A percentile compares a stretch with the other conserved stretches of the same genome.
Evolutionary conservation across 75 land plant species (phyloP).

Genomic region (Sequoia sempervirens): DNA sequence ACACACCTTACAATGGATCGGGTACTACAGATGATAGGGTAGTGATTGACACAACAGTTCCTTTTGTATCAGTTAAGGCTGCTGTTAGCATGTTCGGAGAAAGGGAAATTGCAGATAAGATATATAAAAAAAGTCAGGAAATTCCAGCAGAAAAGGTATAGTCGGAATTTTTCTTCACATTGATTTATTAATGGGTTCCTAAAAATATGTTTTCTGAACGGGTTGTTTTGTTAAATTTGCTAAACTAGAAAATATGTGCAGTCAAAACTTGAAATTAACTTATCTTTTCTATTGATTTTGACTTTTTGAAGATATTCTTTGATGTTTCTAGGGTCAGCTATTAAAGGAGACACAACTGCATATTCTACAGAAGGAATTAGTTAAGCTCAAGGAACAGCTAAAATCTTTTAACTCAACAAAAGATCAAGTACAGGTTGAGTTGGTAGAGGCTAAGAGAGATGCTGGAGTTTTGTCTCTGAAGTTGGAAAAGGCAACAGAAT

Average conservation of each 20-base stretch:
- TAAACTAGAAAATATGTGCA: background rate
- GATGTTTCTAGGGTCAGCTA: background rate
- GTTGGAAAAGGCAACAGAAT: slow-evolving; percentile 1
- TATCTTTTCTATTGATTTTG: background rate
- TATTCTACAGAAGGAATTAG: slow-evolving; percentile 14
- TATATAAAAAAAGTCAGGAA: slow-evolving; percentile 32
- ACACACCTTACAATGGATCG: slow-evolving; percentile 7
- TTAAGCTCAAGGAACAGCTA: slow-evolving; percentile 8
- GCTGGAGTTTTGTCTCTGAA: background rate
- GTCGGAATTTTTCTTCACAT: background rate
- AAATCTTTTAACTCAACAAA: slow-evolving; percentile 6
- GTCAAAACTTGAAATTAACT: background rate
- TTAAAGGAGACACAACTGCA: slow-evolving; percentile 9
- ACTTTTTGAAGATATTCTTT: background rate
- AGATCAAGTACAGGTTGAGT: slow-evolving; percentile 4
- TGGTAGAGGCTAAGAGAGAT: slow-evolving; percentile 11
- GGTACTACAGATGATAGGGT: slow-evolving; percentile 12
- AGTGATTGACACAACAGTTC: slow-evolving; percentile 24
- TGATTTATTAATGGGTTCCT: background rate
- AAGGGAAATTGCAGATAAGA: slow-evolving; percentile 19
- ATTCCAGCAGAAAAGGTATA: slow-evolving; percentile 33
- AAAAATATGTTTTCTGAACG: background rate
- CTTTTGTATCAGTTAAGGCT: slow-evolving; percentile 36
- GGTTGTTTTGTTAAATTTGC: background rate
- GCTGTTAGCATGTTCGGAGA: slow-evolving; percentile 33